Conservation (phyloP, 768 basidiomycete species). For the Tricholoma saponaceum region DNA sequence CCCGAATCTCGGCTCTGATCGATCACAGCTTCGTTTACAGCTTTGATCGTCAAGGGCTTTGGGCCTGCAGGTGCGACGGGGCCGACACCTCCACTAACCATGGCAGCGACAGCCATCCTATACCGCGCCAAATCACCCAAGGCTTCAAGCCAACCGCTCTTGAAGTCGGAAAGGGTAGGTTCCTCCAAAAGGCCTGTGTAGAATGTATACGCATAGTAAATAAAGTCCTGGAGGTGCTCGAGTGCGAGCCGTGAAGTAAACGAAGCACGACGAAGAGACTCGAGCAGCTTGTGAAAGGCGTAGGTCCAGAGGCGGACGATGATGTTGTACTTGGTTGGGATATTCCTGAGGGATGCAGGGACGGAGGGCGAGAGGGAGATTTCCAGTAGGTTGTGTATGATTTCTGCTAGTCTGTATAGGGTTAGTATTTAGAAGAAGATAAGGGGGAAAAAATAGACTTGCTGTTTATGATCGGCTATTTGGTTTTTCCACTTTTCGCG, state of each 20-base stretch:
- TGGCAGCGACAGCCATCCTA: slow-evolving; percentile 91
- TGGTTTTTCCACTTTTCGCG: slow-evolving; percentile 74
- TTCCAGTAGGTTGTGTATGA: slow-evolving; percentile 83
- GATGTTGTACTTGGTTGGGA: slow-evolving; percentile 94
- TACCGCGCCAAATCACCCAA: slow-evolving; percentile 95
- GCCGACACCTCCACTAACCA: slow-evolving; percentile 53
- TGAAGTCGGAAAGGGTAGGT: slow-evolving; percentile 62
- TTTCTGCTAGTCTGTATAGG: slow-evolving; percentile 75
- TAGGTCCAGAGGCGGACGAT: slow-evolving; percentile 91
- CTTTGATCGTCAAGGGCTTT: slow-evolving; percentile 48
- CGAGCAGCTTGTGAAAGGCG: slow-evolving; percentile 86
- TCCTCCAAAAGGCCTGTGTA: slow-evolving; percentile 91
- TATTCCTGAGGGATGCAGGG: slow-evolving; percentile 83
- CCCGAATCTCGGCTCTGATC: slow-evolving; percentile 19
- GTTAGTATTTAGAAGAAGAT: slow-evolving; percentile 4
- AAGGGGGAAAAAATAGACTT: slow-evolving; percentile 25
- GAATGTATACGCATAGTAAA: slow-evolving; percentile 92
- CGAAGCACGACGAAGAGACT: slow-evolving; percentile 84
- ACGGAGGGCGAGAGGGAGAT: slow-evolving; percentile 84
- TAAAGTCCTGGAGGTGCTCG: slow-evolving; percentile 91
- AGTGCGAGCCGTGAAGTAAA: slow-evolving; percentile 65
- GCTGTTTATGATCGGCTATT: slow-evolving; percentile 83
- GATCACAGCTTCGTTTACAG: slow-evolving; percentile 44
- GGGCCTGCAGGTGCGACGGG: slow-evolving; percentile 24
- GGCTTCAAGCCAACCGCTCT: slow-evolving; percentile 90